Percentiles rank a stretch among this genome's conserved stretches.
Evolutionary conservation across 805 yeast species (phyloP).

Genomic region (Candida wancherniae): DNA sequence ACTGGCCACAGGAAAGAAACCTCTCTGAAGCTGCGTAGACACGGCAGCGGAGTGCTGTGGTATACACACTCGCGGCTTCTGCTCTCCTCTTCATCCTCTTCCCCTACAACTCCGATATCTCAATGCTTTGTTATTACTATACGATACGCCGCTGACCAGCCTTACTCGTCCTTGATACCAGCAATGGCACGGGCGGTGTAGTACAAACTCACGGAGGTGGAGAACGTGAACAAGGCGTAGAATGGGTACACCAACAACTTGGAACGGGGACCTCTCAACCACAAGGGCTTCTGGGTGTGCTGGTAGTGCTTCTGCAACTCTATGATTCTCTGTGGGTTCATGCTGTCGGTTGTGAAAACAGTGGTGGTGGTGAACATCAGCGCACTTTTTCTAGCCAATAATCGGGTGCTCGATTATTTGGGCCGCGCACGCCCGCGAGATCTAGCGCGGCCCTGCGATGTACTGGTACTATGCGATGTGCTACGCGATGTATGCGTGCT

Average conservation of each 20-base stretch:
- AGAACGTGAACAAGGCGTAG: slow-evolving; percentile 65
- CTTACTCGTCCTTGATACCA: slow-evolving; percentile 50
- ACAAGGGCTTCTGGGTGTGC: slow-evolving; percentile 37
- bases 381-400: slow-evolving; percentile 17
- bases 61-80: too few species aligned
- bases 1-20: too few species aligned
- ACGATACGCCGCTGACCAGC: background rate
- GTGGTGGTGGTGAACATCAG: slow-evolving; percentile 3
- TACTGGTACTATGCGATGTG: too few species aligned
- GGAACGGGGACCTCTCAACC: slow-evolving; percentile 47
- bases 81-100: too few species aligned
- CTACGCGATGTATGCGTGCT: too few species aligned
- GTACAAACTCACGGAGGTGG: slow-evolving; percentile 61
- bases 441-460: too few species aligned
- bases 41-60: too few species aligned
- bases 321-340: slow-evolving; percentile 46
- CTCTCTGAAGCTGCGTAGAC: too few species aligned
- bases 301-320: slow-evolving; percentile 43
- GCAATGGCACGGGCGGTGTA: slow-evolving; percentile 67
- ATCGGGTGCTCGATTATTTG: slow-evolving; percentile 6
- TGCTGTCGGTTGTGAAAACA: slow-evolving; percentile 5
- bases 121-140: too few species aligned
- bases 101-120: too few species aligned
- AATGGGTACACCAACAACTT: slow-evolving; percentile 72
- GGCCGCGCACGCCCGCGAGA: slow-evolving; percentile 10